Base-by-base conservation (phyloP, 352 stramenopile genomes). In the Globisporangium alternatum region DNA sequence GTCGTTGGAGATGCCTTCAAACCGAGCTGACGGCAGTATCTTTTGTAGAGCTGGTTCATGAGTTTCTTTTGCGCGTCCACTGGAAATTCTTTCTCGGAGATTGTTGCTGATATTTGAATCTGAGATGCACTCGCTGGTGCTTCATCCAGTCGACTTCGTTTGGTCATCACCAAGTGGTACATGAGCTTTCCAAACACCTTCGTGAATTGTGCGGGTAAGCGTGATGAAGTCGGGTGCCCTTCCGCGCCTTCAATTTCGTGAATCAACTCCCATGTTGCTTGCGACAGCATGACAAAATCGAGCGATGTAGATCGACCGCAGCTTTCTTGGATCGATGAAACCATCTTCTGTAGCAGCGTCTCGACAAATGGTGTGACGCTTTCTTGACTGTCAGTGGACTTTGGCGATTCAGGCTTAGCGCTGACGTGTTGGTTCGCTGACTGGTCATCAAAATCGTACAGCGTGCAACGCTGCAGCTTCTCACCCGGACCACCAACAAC, bases 31-130 rank as follows among this genome's bases (percentile, higher is more conserved):
- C 17, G 39, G 17, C 76, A 78, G 52, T 89, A 91, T n/a, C 66
- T 69, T 53, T 89, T 88, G 70, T 91, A 91, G 45, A 86, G 62
- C 31, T 70, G 63, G 59, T 89, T 91, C 75, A 88, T 80, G 22
- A 88, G 63, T 44, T 84, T 89, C 8, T 70, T 67, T 49, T 87
- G 58, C 2, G 68, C 69, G 45, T 83, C 76, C 0, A 67, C 54
- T 3, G 75, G 77, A 21, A 77, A 71, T 1, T 56, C 30, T 13
- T 19, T 41, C 5, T 59, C 37, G 7, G 21, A 41, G 21, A 6
- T 54, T 17, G 25, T 13, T 31, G 39, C 3, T 6, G 55, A 12
- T 65, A 58, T 7, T 28, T 21, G 30, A 7, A 45, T 3, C 6
- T 17, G 22, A 37, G 8, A n/a, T 3, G 21, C 5, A 21, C 31